Conservation (phyloP, 768 basidiomycete genomes). For the Collybia mongolica region DNA sequence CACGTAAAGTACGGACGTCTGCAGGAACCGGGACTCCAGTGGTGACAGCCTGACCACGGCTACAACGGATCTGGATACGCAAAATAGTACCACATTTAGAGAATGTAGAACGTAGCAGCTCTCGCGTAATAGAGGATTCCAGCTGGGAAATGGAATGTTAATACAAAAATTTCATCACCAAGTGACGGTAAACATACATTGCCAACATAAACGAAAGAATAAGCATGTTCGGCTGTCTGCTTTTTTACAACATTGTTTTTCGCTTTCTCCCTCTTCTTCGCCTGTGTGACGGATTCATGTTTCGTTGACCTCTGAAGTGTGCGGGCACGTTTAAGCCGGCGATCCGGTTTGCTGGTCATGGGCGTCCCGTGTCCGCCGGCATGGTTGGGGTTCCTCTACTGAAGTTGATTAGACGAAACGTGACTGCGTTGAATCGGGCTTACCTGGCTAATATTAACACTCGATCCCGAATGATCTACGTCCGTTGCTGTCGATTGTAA, state of each 20-base stretch:
- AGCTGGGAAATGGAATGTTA: constrained; percentile 21
- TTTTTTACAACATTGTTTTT: constrained; percentile 23
- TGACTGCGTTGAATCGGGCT: no score
- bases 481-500: background rate
- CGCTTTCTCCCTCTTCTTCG: constrained; percentile 14
- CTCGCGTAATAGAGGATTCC: constrained; percentile 31
- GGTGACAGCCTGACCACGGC: constrained; percentile 35
- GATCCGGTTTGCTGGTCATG: background rate
- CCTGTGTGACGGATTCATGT: background rate
- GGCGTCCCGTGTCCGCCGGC: background rate
- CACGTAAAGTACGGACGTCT: constrained; percentile 20
- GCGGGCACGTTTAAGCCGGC: background rate
- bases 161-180: background rate
- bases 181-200: constrained; percentile 47
- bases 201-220: constrained; percentile 52
- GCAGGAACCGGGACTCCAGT: constrained; percentile 19
- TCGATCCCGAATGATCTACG: background rate
- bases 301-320: background rate
- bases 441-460: background rate
- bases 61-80: constrained; percentile 39
- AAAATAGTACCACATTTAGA: constrained; percentile 31
- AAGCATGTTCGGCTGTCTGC: constrained; percentile 11
- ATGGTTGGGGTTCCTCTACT: no score
- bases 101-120: constrained; percentile 32
- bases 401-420: no score